Conservation (phyloP, 2,329 filamentous ascomycete species). For the Scytalidium sp. region DNA sequence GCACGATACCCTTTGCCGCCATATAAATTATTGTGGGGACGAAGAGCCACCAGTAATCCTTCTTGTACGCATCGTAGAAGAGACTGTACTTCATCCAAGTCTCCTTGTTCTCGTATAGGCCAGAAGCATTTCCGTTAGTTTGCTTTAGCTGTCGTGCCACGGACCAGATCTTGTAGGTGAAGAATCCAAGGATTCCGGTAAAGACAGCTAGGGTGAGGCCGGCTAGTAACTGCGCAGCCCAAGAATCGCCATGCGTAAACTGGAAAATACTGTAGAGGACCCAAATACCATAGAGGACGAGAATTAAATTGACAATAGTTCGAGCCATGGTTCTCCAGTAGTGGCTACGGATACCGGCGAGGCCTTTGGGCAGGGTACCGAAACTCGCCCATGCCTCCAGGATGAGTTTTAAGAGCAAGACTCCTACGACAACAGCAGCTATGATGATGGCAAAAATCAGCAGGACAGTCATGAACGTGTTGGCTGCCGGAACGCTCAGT, state of each 20-base stretch:
- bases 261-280: slow-evolving; percentile 95
- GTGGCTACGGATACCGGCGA: slow-evolving; percentile 85
- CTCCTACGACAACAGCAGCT: slow-evolving; percentile 77
- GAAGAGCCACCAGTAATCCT: slow-evolving; percentile 96
- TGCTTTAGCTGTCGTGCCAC: slow-evolving; percentile 73
- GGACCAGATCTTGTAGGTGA: slow-evolving; percentile 78
- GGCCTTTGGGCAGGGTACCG: slow-evolving; percentile 75
- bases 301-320: slow-evolving; percentile 83
- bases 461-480: slow-evolving; percentile 95
- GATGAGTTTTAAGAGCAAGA: slow-evolving; percentile 86
- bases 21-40: slow-evolving; percentile 86
- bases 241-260: slow-evolving; percentile 90
- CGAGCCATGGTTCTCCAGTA: slow-evolving; percentile 94
- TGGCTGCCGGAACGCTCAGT: slow-evolving; percentile 79
- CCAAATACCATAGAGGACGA: slow-evolving; percentile 93
- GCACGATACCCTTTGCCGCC: slow-evolving; percentile 81
- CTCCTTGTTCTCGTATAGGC: slow-evolving; percentile 83
- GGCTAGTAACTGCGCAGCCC: slow-evolving; percentile 83
- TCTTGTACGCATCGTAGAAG: slow-evolving; percentile 96
- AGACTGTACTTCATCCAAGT: slow-evolving; percentile 94
- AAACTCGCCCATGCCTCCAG: slow-evolving; percentile 91
- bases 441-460: slow-evolving; percentile 86
- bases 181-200: slow-evolving; percentile 77
- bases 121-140: slow-evolving; percentile 67
- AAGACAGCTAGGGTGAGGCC: slow-evolving; percentile 78